Evolutionary conservation across 2,329 filamentous ascomycete species (phyloP), one percentile per base, ranked within the genome.

Genomic region (Amauroascus verrucosus): DNA sequence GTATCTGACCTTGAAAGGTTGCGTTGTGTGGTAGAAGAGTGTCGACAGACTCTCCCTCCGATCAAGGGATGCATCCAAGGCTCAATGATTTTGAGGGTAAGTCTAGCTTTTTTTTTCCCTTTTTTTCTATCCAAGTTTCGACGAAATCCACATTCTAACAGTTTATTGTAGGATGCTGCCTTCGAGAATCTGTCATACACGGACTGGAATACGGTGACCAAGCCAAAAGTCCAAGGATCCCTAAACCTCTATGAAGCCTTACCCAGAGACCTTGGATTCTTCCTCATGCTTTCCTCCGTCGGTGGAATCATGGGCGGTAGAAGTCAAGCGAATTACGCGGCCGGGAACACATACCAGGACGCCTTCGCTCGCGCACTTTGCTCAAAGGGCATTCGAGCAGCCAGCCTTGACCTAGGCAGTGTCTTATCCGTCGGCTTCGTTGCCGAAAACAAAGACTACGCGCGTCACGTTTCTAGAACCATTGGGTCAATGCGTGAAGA

Each of bases 311-410:
- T 74, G 5, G 75, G 76, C 3, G 74, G 74, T 48, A 58, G 67
- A 5, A 69, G 71, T 2, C 66, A 78, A 51, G 66, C 74, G 9
- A 75, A 73, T 55, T 74, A 74, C 55, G 63, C 66, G 1, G 69
- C 70, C 5, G 71, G 62, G 16, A 66, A 67, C 41, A 64, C 67
- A 1, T 74, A 66, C 58, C 65, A 72, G 54, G 69, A 71, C 43
- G 63, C 66, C 0, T 54, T 72, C 6, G 67, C 66, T 2, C 60
- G 57, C 5, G 60, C 65, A 28, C 66, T 68, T 6, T 33, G 46
- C 8, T 26, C 51, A 2, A 55, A 54, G 1, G 64, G 64, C 22
- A 56, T 62, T 5, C 59, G 56, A 7, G 62, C 58, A 30, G 53
- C 59, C 22, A 58, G 60, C 20, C 51, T 67, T 7, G 64, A 67